phyloP scores from a whole-genome alignment of 2,329 filamentous ascomycete genomes.

The Hypoxylon sp. region DNA sequence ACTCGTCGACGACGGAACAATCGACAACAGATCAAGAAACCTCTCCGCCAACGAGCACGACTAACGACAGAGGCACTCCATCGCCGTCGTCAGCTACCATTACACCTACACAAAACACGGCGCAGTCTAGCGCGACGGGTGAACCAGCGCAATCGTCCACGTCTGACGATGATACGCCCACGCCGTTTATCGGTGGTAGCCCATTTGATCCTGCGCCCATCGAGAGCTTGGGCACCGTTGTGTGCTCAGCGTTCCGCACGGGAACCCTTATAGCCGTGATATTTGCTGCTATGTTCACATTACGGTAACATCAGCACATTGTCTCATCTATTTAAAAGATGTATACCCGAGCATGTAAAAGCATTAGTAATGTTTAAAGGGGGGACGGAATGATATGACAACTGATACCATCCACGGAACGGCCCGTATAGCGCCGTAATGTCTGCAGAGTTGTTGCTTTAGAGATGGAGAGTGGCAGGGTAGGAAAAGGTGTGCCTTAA shows the following conservation, averaged over 20 bases:
- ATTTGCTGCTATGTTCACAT: conserved; percentile 26
- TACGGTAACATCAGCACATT: conserved; percentile 24
- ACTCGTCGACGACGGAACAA: conserved; percentile 25
- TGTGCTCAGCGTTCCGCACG: conserved; percentile 23
- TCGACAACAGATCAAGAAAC: conserved; percentile 31
- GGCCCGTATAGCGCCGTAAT: conserved; percentile 9
- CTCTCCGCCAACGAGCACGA: conserved; percentile 14
- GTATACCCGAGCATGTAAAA: conserved; percentile 29
- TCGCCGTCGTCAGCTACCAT: conserved; percentile 14
- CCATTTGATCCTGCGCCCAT: conserved; percentile 40
- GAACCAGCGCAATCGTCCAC: conserved; percentile 28
- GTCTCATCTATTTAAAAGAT: conserved; percentile 9
- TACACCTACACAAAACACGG: conserved; percentile 29
- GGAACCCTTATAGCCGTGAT: conserved; percentile 24
- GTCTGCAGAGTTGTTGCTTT: conserved; percentile 8
- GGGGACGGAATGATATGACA: conserved; percentile 10
- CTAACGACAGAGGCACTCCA: background rate
- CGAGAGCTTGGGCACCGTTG: conserved; percentile 8
- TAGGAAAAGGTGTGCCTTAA: background rate
- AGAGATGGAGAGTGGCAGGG: conserved; percentile 5
- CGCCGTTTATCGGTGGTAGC: conserved; percentile 36
- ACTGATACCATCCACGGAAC: conserved; percentile 17
- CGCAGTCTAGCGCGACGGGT: conserved; percentile 30
- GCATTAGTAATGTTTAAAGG: conserved; percentile 42
- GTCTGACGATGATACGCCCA: conserved; percentile 25